Percentiles rank a stretch among this genome's conserved stretches.
Evolutionary conservation across 139 green algal genomes (phyloP).

Genomic region (Spirogloea muscicola): DNA sequence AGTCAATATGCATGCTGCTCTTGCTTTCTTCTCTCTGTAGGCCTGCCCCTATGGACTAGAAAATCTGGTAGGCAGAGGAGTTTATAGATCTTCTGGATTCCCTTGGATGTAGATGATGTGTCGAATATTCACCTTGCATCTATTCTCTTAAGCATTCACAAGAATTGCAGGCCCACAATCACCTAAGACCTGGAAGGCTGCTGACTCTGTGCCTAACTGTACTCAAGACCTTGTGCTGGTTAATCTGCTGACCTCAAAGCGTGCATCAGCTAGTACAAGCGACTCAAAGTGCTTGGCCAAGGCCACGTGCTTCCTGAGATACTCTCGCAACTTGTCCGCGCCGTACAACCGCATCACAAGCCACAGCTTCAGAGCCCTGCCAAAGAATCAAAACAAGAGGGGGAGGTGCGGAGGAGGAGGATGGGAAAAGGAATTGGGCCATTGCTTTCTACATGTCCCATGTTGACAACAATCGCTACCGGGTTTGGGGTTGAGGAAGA

Average conservation of each 20-base stretch:
- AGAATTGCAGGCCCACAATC: too few species aligned
- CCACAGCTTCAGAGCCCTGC: conserved; percentile 77
- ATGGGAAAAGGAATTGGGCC: background rate
- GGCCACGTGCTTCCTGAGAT: conserved; percentile 62
- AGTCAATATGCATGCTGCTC: too few species aligned
- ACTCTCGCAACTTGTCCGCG: conserved; percentile 53
- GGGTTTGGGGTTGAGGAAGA: background rate
- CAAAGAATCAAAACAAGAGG: background rate
- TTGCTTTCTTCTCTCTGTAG: too few species aligned
- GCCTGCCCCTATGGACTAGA: too few species aligned
- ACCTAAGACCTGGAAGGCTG: too few species aligned
- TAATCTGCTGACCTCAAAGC: conserved; percentile 19
- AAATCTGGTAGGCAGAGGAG: too few species aligned
- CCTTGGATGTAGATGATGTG: too few species aligned
- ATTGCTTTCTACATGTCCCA: background rate
- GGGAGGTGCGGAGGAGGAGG: background rate
- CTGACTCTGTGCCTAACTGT: too few species aligned
- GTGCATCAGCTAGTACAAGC: background rate
- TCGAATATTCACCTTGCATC: too few species aligned
- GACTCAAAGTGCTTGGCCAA: conserved; percentile 47
- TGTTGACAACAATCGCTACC: background rate
- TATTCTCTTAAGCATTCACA: too few species aligned
- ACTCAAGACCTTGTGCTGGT: too few species aligned
- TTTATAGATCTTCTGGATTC: too few species aligned
- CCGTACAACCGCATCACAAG: conserved; percentile 79